phyloP scores from a whole-genome alignment of 2,329 filamentous ascomycete genomes.

The Botryotinia globosa region DNA sequence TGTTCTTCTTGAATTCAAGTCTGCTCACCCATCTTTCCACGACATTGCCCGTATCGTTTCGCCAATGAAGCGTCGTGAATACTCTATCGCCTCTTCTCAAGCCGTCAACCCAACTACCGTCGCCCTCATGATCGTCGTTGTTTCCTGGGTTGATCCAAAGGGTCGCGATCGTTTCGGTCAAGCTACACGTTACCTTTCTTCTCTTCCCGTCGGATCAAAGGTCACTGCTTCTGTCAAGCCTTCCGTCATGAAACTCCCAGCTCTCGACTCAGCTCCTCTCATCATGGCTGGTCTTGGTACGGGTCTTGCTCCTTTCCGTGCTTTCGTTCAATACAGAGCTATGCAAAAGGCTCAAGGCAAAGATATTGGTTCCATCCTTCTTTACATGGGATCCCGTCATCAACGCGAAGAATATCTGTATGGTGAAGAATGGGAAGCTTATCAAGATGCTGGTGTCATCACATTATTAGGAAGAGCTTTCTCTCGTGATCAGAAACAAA shows the following conservation, averaged over 20 bases:
- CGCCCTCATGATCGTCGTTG: constrained; percentile 93
- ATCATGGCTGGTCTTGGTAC: constrained; percentile 99
- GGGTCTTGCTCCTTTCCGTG: constrained; percentile 96
- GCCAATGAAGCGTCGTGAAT: constrained; percentile 94
- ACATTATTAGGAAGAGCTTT: constrained; percentile 92
- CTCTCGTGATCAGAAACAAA: constrained; percentile 93
- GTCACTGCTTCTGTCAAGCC: constrained; percentile 95
- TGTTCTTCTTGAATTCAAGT: constrained; percentile 82
- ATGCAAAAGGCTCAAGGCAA: constrained; percentile 98
- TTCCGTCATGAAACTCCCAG: constrained; percentile 97
- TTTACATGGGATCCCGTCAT: constrained; percentile 96
- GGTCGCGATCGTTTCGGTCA: constrained; percentile 90
- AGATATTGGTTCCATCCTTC: constrained; percentile 85
- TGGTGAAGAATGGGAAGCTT: constrained; percentile 98
- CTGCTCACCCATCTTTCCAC: constrained; percentile 82
- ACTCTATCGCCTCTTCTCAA: constrained; percentile 98
- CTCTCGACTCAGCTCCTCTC: constrained; percentile 81
- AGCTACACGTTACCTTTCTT: constrained; percentile 84
- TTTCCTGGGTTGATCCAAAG: constrained; percentile 87
- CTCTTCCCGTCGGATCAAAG: constrained; percentile 68
- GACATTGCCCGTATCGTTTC: constrained; percentile 84
- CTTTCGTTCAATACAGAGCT: constrained; percentile 96
- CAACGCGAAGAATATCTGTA: constrained; percentile 99
- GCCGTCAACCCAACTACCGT: constrained; percentile 89
- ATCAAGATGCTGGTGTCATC: constrained; percentile 91